Evolutionary conservation across 106 monocot genomes (phyloP).

Genomic region (Platanthera guangdongensis): DNA sequence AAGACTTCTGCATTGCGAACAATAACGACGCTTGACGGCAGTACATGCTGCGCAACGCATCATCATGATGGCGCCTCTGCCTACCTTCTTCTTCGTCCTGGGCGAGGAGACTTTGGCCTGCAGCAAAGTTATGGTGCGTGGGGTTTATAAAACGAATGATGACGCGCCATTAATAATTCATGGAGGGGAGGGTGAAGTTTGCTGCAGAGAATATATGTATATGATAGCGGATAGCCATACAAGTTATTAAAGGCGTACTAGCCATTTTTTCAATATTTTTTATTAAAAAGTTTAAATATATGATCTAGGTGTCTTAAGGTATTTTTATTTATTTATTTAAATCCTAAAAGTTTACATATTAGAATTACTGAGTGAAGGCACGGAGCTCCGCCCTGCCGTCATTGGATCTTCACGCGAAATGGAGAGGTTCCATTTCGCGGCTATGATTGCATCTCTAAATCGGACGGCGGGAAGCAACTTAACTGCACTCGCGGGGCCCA

Average conservation of each 20-base stretch:
- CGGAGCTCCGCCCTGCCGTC: too few relatives aligned
- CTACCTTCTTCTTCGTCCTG: not conserved
- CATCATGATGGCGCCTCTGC: not conserved
- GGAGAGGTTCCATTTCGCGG: too few relatives aligned
- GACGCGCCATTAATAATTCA: not conserved
- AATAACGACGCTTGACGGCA: slow-evolving; percentile 17
- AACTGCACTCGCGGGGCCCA: too few relatives aligned
- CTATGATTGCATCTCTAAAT: too few relatives aligned
- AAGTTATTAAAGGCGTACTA: not conserved
- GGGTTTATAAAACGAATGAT: not conserved
- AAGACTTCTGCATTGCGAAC: slow-evolving; percentile 22
- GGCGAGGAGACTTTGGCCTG: slow-evolving; percentile 21
- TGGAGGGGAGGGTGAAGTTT: not conserved
- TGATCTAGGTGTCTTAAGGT: not conserved
- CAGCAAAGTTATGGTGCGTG: slow-evolving; percentile 6
- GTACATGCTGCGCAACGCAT: not conserved
- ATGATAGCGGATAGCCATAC: too few relatives aligned
- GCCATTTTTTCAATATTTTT: too few relatives aligned
- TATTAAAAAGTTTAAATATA: too few relatives aligned
- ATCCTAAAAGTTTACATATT: not conserved
- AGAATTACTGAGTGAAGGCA: too few relatives aligned
- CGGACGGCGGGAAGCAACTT: too few relatives aligned
- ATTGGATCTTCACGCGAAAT: too few relatives aligned
- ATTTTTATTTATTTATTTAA: not conserved
- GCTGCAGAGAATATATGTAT: too few relatives aligned